Conservation (phyloP, 2,329 filamentous ascomycete species). For the Pseudopithomyces chartarum region DNA sequence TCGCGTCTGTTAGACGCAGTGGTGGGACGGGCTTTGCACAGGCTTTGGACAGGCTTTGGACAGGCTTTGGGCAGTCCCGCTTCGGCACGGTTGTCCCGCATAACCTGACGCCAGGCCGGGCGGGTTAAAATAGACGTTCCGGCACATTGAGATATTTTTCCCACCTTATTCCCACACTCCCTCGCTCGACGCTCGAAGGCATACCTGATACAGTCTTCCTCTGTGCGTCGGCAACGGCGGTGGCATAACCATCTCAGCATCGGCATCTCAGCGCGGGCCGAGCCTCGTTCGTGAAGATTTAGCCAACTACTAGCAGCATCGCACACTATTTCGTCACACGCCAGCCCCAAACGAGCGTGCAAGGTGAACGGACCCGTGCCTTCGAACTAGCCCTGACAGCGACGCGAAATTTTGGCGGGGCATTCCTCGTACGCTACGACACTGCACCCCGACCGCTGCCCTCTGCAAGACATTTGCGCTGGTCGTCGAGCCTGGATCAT, state of each 20-base stretch:
- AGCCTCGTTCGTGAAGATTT: constrained; percentile 19
- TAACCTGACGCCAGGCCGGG: constrained; percentile 25
- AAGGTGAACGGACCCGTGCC: constrained; percentile 24
- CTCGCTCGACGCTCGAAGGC: neutral
- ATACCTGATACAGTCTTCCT: no score
- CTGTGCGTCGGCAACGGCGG: neutral
- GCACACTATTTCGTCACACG: constrained; percentile 37
- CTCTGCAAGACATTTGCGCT: constrained; percentile 18
- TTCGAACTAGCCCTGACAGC: neutral
- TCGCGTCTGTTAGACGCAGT: neutral
- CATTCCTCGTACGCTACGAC: constrained; percentile 3
- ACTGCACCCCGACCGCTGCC: constrained; percentile 1
- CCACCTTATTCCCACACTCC: constrained; percentile 2
- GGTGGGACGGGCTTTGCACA: constrained; percentile 22
- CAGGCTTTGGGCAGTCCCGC: constrained; percentile 25
- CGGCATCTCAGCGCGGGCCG: constrained; percentile 27
- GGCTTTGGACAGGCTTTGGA: constrained; percentile 25
- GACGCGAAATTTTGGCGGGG: constrained; percentile 5
- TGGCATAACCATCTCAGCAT: neutral
- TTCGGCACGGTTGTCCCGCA: constrained; percentile 30
- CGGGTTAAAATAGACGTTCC: constrained; percentile 22
- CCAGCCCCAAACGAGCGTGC: constrained; percentile 27
- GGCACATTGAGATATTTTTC: neutral
- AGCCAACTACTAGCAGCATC: neutral
- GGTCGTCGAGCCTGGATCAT: constrained; percentile 1